phyloP scores from a whole-genome alignment of 768 basidiomycete genomes.

The Trametes cingulata region DNA sequence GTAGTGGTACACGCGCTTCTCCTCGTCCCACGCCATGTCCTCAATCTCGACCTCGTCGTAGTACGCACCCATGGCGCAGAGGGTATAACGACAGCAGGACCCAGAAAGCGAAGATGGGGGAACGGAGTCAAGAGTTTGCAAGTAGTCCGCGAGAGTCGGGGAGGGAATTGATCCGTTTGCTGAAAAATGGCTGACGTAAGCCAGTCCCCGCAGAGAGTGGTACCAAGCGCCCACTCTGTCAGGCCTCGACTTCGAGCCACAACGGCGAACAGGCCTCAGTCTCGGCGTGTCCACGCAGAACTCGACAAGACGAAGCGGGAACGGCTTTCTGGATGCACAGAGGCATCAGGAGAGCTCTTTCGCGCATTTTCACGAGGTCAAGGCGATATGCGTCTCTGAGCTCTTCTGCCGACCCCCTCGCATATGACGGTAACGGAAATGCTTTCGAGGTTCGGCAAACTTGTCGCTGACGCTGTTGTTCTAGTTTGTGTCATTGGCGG shows the following conservation, averaged over 20 bases:
- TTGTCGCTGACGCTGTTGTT: neutral
- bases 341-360: neutral
- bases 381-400: constrained; percentile 16
- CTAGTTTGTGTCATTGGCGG: constrained; percentile 86
- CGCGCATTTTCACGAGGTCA: neutral
- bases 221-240: too few relatives aligned
- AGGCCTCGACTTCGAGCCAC: too few relatives aligned
- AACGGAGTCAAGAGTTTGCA: constrained; percentile 2
- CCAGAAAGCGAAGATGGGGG: neutral
- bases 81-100: constrained; percentile 2
- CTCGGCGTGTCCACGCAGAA: neutral
- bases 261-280: too few relatives aligned
- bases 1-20: constrained; percentile 86
- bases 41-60: constrained; percentile 99
- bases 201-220: neutral
- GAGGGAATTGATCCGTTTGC: constrained; percentile 1
- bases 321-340: constrained; percentile 5
- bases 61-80: constrained; percentile 67
- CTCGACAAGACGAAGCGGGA: neutral
- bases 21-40: constrained; percentile 90
- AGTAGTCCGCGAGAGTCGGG: neutral
- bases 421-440: constrained; percentile 25
- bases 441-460: neutral
- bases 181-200: constrained; percentile 10
- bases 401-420: constrained; percentile 2